A percentile compares a stretch with the other conserved stretches of the same genome.
Conservation (phyloP, 257 asterid genomes). For the Solanum chiquidenum region DNA sequence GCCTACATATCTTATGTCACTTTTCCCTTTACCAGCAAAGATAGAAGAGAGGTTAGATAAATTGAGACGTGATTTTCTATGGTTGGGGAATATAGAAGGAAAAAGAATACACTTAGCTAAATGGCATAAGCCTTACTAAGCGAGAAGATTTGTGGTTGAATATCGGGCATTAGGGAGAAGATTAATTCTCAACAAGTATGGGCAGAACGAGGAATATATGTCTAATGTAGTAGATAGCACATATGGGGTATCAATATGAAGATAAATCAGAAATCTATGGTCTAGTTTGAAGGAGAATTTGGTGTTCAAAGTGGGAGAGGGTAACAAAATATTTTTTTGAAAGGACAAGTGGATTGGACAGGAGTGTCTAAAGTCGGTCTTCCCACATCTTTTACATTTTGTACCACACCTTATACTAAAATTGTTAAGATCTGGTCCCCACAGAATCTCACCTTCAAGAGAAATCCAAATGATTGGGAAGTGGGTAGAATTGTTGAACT, state of each 20-base stretch:
- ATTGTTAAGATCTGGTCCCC: background rate
- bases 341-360: background rate
- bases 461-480: background rate
- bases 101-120: background rate
- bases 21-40: background rate
- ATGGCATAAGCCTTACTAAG: background rate
- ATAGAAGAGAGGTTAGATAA: background rate
- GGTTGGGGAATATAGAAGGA: background rate
- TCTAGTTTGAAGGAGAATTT: background rate
- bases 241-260: background rate
- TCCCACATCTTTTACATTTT: background rate
- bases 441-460: background rate
- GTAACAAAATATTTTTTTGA: background rate
- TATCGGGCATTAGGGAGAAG: background rate
- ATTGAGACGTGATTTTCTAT: background rate
- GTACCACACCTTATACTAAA: background rate
- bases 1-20: background rate
- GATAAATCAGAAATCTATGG: background rate
- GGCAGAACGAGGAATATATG: background rate
- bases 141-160: background rate
- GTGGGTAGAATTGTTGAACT: background rate
- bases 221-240: background rate
- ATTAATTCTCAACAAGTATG: background rate
- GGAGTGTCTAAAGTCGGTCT: background rate
- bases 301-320: background rate